Base-by-base conservation (phyloP, 2,329 filamentous ascomycete genomes). In the Domatiomyces catenatus region DNA sequence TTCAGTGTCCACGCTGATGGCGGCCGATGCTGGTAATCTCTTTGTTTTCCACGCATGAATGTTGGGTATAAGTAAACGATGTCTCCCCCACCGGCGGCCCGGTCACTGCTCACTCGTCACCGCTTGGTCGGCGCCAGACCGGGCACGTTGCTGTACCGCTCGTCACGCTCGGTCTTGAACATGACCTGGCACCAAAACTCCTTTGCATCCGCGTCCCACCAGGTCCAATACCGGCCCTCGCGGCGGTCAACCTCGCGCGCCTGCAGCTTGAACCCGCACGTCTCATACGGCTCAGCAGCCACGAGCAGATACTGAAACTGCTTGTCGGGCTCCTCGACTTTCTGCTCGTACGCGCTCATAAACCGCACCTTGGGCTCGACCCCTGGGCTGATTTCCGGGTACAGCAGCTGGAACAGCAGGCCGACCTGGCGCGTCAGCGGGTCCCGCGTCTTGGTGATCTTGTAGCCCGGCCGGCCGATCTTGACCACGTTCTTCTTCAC, bases 181-280 rank as follows among this genome's bases (percentile, higher is more conserved):
- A 96, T 85, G 58, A 98, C 77, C 73, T 96, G 92, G 42, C 95
- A 79, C 86, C 88, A 96, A 65, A 93, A 98, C 72, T 96, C 90
- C 74, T 93, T 94, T 56, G 83, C 81, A 66, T 98, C 92, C 54
- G 84, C 82, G 69, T 98, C 92, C 74, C 89, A 98, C 81, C 89
- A 96, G 49, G 80, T 84, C 77, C 90, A 98, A 68, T 89, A 92
- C 62, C 83, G 78, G 51, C 86, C 89, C 58, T 93, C 88, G 20
- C 85, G 77, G 61, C 88, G 79, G 70, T 98, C 92, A 53, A 98
- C 81, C 73, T 96, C 92, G 53, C 87, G 75, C 4, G 89, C 86
- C 66, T 94, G 92, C 50, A 98, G 74, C 75, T 98, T 98, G 68
- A 98, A 96, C 3, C 80, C 86, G 66, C 90, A 93, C 1, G 88